Evolutionary conservation across 1,139 yeast genomes (phyloP).

Genomic region (Lodderomyces oxycetoniae): DNA sequence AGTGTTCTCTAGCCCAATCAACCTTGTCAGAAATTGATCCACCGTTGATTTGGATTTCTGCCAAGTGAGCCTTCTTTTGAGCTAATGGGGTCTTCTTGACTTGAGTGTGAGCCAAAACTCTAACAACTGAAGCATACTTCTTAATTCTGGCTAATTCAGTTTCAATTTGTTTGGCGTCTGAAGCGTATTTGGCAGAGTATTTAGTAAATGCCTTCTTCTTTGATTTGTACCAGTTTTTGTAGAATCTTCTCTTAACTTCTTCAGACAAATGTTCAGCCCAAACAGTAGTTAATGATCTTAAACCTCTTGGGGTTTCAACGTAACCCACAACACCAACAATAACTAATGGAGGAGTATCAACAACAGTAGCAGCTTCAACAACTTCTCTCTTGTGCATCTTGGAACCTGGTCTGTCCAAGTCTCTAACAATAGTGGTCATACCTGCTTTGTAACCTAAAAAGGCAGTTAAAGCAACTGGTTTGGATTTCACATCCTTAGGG

Average conservation of each 20-base stretch:
- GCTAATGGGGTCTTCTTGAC: constrained; percentile 98
- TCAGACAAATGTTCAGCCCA: constrained; percentile 99
- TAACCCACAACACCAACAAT: constrained; percentile 99
- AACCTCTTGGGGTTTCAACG: constrained; percentile 99
- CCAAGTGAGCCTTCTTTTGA: constrained; percentile 99
- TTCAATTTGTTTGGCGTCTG: constrained; percentile 82
- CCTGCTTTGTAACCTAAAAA: constrained; percentile 99
- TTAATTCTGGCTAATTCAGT: constrained; percentile 97
- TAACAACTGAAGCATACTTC: constrained; percentile 97
- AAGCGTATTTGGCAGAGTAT: constrained; percentile 98
- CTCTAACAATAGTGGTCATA: constrained; percentile 99
- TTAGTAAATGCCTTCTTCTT: constrained; percentile 99
- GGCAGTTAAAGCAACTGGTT: constrained; percentile 99
- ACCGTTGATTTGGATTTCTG: constrained; percentile 99
- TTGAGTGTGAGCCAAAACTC: constrained; percentile 99
- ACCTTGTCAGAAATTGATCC: constrained; percentile 97
- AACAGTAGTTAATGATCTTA: constrained; percentile 98
- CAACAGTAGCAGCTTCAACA: constrained; percentile 98
- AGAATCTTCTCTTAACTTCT: constrained; percentile 99
- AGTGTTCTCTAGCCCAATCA: constrained; percentile 98
- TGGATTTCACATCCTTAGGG: constrained; percentile 98
- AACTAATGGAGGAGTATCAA: constrained; percentile 98
- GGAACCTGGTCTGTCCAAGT: constrained; percentile 99
- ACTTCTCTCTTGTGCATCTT: constrained; percentile 99
- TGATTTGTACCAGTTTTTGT: constrained; percentile 99